These are phyloP conservation scores for Arabidopsis hybrid DNA, from an alignment of 441 rosid species.

Conservation along the genomic window DNA sequence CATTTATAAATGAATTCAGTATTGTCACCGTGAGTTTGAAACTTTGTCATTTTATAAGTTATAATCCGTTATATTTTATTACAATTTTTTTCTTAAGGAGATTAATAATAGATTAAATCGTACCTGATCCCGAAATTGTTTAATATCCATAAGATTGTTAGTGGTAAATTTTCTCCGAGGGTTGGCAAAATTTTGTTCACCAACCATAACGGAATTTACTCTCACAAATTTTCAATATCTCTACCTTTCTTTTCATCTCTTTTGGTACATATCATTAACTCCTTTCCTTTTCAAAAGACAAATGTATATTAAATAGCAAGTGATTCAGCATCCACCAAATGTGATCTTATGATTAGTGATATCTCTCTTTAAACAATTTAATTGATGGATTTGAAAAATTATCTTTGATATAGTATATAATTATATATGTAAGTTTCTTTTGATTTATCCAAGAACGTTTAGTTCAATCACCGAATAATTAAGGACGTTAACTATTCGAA, in stretches of 20 bases:
- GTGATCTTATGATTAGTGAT: constrained; percentile 31
- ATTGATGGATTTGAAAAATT: constrained; percentile 15
- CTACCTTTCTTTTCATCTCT: constrained; percentile 33
- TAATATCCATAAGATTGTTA: constrained; percentile 1
- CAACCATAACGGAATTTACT: constrained; percentile 55
- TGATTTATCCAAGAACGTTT: not conserved
- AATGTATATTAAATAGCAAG: constrained; percentile 21
- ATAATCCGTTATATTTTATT: not conserved
- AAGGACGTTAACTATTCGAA: not conserved
- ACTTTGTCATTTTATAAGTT: constrained; percentile 18
- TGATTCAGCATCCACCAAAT: constrained; percentile 40
- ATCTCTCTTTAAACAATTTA: not conserved
- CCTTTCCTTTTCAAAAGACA: constrained; percentile 42
- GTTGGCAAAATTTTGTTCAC: constrained; percentile 58
- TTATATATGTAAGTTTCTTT: not conserved
- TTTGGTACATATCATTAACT: constrained; percentile 42
- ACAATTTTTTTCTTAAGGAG: not conserved
- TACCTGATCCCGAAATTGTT: constrained; percentile 20
- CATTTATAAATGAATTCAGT: constrained; percentile 25
- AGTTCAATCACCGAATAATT: not conserved
- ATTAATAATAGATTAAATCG: constrained; percentile 15
- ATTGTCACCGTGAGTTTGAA: constrained; percentile 27
- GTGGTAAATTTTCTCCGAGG: constrained; percentile 46
- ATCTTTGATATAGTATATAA: constrained; percentile 12
- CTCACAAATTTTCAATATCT: constrained; percentile 33